Percentiles rank a stretch among this genome's conserved stretches.
phyloP scores from a whole-genome alignment of 139 green algal species.

The Micractinium sp. region DNA sequence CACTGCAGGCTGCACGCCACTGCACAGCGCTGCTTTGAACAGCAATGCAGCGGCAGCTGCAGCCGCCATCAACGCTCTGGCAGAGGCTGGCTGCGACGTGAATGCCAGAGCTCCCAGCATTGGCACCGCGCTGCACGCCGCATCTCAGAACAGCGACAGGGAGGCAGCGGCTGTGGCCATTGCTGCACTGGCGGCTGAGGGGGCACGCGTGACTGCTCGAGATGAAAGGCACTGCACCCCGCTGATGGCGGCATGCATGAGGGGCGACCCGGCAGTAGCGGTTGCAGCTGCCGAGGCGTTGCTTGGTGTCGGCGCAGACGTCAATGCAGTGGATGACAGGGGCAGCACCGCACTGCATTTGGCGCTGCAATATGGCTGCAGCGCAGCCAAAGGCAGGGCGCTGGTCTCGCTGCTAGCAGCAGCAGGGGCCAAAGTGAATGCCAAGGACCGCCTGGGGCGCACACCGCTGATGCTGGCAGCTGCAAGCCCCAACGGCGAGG shows the following conservation, averaged over 20 bases:
- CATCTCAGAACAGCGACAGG: not conserved
- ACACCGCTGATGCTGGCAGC: no score
- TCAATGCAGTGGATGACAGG: not conserved
- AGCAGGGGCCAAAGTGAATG: not conserved
- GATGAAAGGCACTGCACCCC: not conserved
- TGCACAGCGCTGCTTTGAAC: not conserved
- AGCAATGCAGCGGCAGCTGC: not conserved
- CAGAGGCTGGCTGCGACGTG: not conserved
- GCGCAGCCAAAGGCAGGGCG: no score
- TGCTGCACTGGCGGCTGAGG: not conserved
- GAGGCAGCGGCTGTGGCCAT: not conserved
- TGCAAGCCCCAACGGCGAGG: no score
- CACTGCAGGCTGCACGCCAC: no score
- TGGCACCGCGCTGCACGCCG: not conserved
- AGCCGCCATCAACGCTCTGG: not conserved
- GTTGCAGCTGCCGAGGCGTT: not conserved
- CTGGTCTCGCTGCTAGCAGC: not conserved
- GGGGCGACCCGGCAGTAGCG: no score
- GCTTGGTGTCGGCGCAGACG: not conserved
- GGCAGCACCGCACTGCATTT: not conserved
- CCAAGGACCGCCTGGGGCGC: no score
- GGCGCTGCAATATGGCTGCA: not conserved
- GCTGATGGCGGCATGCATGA: not conserved
- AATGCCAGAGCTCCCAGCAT: not conserved
- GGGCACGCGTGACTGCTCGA: no score